Conservation (phyloP, 164 flowering plant genomes). For the Paratinospora sagittata region DNA sequence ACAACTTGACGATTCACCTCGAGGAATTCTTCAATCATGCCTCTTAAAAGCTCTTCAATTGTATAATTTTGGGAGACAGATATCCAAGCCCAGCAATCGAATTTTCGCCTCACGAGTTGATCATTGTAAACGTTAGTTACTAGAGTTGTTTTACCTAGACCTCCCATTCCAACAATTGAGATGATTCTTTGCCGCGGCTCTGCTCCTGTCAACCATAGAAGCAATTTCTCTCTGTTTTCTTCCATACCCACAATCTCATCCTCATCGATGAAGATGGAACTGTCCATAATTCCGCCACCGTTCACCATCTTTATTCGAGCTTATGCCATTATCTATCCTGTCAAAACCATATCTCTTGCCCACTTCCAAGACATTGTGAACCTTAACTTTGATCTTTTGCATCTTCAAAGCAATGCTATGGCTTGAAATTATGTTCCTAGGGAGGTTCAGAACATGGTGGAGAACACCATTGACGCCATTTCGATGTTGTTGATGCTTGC, state of each 20-base stretch:
- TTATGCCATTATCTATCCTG: conserved; percentile 1
- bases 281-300: conserved; percentile 23
- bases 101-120: conserved; percentile 12
- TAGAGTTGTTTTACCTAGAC: conserved; percentile 51
- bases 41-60: conserved; percentile 18
- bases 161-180: conserved; percentile 58
- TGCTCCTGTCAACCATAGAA: conserved; percentile 28
- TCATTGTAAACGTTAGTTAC: conserved; percentile 26
- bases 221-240: conserved; percentile 14
- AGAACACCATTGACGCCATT: conserved; percentile 12
- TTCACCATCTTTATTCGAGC: not conserved
- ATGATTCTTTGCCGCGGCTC: conserved; percentile 27
- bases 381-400: conserved; percentile 19
- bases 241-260: conserved; percentile 46
- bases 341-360: conserved; percentile 27
- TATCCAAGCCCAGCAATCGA: conserved; percentile 33
- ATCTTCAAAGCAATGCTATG: conserved; percentile 21
- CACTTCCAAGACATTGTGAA: conserved; percentile 27
- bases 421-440: conserved; percentile 15
- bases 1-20: not conserved
- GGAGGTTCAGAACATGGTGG: conserved; percentile 12
- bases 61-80: conserved; percentile 23
- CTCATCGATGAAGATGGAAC: conserved; percentile 25
- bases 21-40: conserved; percentile 22
- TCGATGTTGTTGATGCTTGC: not conserved